Base-by-base conservation (phyloP, 352 stramenopile genomes). In the Blastocystis sp. region DNA sequence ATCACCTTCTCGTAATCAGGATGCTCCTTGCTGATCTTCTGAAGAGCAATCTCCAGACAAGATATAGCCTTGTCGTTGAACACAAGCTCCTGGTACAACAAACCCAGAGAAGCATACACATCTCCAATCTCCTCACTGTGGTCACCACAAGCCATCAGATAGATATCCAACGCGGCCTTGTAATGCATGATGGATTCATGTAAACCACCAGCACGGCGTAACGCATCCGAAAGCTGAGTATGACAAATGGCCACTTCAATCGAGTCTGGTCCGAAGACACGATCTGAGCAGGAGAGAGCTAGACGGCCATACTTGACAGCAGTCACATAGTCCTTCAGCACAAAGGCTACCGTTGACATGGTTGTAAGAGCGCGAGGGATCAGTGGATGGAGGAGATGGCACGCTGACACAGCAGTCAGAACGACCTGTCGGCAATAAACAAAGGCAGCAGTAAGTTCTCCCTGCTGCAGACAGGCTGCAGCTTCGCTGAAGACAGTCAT, bases 191-290 rank as follows among this genome's bases (percentile, higher is more conserved):
- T 77, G n/a, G 75, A 71, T 39, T 86, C 75, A 16, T 75, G 14
- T 7, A 78, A 35, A 24, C 51, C 57, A 4, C 75, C 75, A 12
- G 75, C 57, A 46, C 16, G 24, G 27, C 57, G 27, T 35, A 86
- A 58, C 12, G 57, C 46, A 51, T 71, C 61, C 4, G 75, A 86
- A 4, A 86, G 75, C 57, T 71, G 24, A 29, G 37, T 74, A 51
- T 86, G 75, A 27, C 49, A 86, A 51, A 86, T 71, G n/a, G 75
- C 75, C 0, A 27, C 42, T 35, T 86, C 75, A 39, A 86, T 71
- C 5, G 42, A 73, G 61, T 86, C 75, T 11, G 35, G 42, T 24
- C 75, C 75, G n/a, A 56, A 75, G 9, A 46, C 35, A 29, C 75
- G 75, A 27, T 86, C 51, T 46, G 57, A 56, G 61, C 51, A 86